Percentiles rank a stretch among this genome's conserved stretches.
Conservation (phyloP, 2,329 filamentous ascomycete species). For the Penicillium sp. region DNA sequence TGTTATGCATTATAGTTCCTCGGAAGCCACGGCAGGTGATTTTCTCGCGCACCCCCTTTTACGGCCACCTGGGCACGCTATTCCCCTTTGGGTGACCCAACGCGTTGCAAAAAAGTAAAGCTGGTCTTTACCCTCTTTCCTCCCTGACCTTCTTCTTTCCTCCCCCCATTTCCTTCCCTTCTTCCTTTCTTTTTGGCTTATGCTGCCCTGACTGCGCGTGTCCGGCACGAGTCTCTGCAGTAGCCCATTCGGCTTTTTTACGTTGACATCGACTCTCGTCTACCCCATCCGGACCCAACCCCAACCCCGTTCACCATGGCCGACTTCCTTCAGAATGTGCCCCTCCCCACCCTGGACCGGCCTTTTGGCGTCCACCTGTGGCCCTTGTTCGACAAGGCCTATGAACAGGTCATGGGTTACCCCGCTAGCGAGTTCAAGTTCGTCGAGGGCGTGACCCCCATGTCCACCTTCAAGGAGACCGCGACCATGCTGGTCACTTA, state of each 20-base stretch:
- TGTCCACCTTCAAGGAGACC: constrained; percentile 84
- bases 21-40: constrained; percentile 17
- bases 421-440: constrained; percentile 83
- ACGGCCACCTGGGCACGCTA: constrained; percentile 24
- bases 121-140: constrained; percentile 12
- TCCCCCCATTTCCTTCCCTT: constrained; percentile 43
- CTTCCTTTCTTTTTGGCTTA: constrained; percentile 58
- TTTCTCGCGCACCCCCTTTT: constrained; percentile 26
- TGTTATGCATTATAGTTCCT: constrained; percentile 1
- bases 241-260: constrained; percentile 1
- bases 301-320: constrained; percentile 40
- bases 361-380: constrained; percentile 89
- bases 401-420: constrained; percentile 70
- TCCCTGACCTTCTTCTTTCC: constrained; percentile 61
- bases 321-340: constrained; percentile 47
- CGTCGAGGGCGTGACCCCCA: constrained; percentile 70
- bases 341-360: constrained; percentile 77
- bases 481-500: constrained; percentile 76
- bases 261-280: background rate
- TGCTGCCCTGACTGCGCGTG: constrained; percentile 6
- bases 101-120: constrained; percentile 24
- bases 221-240: background rate
- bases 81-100: constrained; percentile 23
- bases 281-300: constrained; percentile 6
- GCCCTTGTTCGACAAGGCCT: constrained; percentile 90